Percentiles rank a stretch among this genome's conserved stretches.
Evolutionary conservation across 306 rosid genomes (phyloP).

Genomic region (Dryas octopetala): DNA sequence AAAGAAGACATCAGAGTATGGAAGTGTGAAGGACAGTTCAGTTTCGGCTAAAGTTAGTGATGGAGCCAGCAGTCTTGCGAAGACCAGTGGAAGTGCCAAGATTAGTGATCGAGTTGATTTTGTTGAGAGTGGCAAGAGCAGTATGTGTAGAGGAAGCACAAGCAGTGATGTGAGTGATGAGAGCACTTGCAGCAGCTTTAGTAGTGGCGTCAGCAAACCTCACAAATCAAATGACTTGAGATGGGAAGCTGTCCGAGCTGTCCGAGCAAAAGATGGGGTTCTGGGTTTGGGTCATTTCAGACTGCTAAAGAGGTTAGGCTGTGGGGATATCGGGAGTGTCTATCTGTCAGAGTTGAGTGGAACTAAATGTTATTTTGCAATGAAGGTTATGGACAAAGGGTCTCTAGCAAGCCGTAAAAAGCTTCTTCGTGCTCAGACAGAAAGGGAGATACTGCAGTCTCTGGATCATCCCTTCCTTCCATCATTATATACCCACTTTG

Average conservation of each 20-base stretch:
- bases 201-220: constrained; percentile 88
- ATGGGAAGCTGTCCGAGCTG: constrained; percentile 96
- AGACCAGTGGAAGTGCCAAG: constrained; percentile 93
- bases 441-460: constrained; percentile 90
- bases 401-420: constrained; percentile 90
- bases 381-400: constrained; percentile 99
- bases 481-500: constrained; percentile 89
- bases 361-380: constrained; percentile 91
- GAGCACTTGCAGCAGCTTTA: constrained; percentile 95
- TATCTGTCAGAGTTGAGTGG: constrained; percentile 96
- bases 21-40: constrained; percentile 78
- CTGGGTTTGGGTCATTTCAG: constrained; percentile 92
- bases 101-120: constrained; percentile 80
- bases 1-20: constrained; percentile 75
- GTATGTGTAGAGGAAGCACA: constrained; percentile 93
- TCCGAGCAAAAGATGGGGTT: constrained; percentile 73
- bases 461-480: constrained; percentile 99
- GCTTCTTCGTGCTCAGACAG: constrained; percentile 97
- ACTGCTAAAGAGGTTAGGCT: constrained; percentile 88
- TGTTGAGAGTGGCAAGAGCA: constrained; percentile 96
- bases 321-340: constrained; percentile 99
- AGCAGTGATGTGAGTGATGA: constrained; percentile 97
- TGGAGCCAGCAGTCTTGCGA: constrained; percentile 79
- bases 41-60: constrained; percentile 86
- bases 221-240: constrained; percentile 98